These are phyloP conservation scores for Aspergillus neotritici DNA, from an alignment of 2,329 filamentous ascomycete species.

Conservation along the genomic window DNA sequence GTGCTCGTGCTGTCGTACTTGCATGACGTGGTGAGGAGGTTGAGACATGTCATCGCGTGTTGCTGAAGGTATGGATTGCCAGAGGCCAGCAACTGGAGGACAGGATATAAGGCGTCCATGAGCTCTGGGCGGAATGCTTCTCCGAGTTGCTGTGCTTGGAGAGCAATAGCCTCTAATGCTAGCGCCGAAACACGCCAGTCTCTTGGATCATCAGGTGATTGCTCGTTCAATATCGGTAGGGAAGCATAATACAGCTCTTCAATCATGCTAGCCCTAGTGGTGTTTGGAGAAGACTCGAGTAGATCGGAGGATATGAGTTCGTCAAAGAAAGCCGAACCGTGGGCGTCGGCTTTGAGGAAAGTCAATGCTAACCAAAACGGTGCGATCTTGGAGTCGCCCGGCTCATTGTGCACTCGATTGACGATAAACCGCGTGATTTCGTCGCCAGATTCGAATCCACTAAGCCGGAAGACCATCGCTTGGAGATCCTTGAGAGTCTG, in stretches of 20 bases:
- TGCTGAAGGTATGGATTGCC: conserved; percentile 60
- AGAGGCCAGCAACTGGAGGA: conserved; percentile 83
- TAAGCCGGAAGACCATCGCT: conserved; percentile 53
- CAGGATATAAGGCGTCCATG: conserved; percentile 83
- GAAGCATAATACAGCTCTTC: conserved; percentile 42
- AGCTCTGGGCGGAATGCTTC: conserved; percentile 73
- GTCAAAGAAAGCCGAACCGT: conserved; percentile 52
- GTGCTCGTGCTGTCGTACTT: conserved; percentile 68
- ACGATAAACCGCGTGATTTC: conserved; percentile 62
- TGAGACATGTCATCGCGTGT: conserved; percentile 78
- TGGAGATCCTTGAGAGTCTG: conserved; percentile 59
- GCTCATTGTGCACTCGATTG: conserved; percentile 54
- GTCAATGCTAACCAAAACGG: conserved; percentile 77
- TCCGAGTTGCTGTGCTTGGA: conserved; percentile 64
- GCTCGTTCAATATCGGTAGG: conserved; percentile 36
- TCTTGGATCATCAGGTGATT: conserved; percentile 30
- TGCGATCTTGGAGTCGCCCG: conserved; percentile 57
- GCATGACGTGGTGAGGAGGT: conserved; percentile 70
- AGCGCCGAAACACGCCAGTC: conserved; percentile 74
- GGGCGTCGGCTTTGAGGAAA: conserved; percentile 57
- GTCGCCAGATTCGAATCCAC: conserved; percentile 36
- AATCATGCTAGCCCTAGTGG: conserved; percentile 32
- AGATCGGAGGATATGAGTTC: conserved; percentile 58
- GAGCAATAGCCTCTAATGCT: conserved; percentile 72
- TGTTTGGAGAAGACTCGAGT: conserved; percentile 24